These are phyloP conservation scores for Jackrogersella minutella DNA, from an alignment of 495 filamentous ascomycete genomes.

Conservation along the genomic window DNA sequence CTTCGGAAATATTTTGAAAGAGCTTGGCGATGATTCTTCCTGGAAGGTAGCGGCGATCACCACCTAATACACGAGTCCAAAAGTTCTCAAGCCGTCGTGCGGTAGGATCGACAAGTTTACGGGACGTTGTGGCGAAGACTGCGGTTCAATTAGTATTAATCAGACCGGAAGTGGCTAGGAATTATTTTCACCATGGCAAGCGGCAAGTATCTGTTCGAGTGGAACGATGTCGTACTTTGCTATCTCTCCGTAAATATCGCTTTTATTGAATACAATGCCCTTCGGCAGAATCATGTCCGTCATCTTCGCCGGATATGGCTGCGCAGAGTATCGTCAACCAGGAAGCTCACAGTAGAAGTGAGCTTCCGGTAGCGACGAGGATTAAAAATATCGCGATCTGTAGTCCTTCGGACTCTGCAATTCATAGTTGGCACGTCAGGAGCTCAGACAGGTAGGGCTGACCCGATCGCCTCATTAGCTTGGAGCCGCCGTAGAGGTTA, in stretches of 20 bases:
- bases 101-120: constrained; percentile 59
- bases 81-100: constrained; percentile 63
- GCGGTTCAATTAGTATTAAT: constrained; percentile 27
- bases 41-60: constrained; percentile 54
- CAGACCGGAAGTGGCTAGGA: constrained; percentile 25
- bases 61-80: constrained; percentile 66
- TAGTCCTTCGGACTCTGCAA: constrained; percentile 36
- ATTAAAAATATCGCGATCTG: constrained; percentile 30
- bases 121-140: constrained; percentile 63
- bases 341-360: constrained; percentile 33
- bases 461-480: constrained; percentile 35
- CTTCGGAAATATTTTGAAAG: constrained; percentile 59
- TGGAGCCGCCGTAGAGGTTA: constrained; percentile 34
- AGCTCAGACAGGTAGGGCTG: constrained; percentile 30
- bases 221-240: constrained; percentile 58
- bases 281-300: constrained; percentile 53
- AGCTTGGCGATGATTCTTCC: constrained; percentile 56
- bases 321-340: constrained; percentile 31
- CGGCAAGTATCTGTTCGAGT: constrained; percentile 56
- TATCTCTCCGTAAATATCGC: constrained; percentile 54
- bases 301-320: constrained; percentile 40
- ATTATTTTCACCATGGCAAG: constrained; percentile 58
- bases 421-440: constrained; percentile 43
- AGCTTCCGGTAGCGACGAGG: constrained; percentile 37
- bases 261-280: constrained; percentile 58